Evolutionary conservation across 2,329 filamentous ascomycete genomes (phyloP), one percentile per base, ranked within the genome.

Genomic region (Emericellopsis atlantica): DNA sequence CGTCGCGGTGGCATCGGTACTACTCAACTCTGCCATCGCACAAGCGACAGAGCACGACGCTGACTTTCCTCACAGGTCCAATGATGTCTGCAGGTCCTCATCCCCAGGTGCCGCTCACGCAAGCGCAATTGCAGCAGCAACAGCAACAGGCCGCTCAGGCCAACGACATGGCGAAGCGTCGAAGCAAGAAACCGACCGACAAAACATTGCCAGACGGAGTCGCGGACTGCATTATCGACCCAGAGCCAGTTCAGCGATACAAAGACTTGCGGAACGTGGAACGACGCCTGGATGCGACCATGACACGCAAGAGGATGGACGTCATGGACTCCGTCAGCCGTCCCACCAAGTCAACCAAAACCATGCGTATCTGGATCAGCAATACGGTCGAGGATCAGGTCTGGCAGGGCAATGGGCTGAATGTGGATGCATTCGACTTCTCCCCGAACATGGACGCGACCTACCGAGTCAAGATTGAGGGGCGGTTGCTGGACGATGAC

Each of bases 321-420:
- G 81, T 95, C 46, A 76, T 86, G 47, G 90, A 96, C 57, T 80
- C 79, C 35, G 76, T 86, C 41, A 84, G 76, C 56, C 77, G 81
- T 48, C 81, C 80, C 45, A 70, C 78, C 45, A 92, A 85, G 75
- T 77, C 84, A 49, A 83, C 81, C 60, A 84, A 82, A 55, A 94
- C 87, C 3, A 70, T 98, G 60, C 83, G 90, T 46, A 76, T 98
- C 47, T 96, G 88, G 88, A 81, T 98, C 53, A 89, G 80, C 53
- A 98, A 98, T 61, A 95, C 88, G 1, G 87, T 82, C 29, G 87
- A 95, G 59, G 86, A 92, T 54, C 92, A 98, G 63, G 81, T 84
- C 26, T 96, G 92, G 92, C 92, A 98, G 62, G 73, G 70, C 32
- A 76, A 71, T 50, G 69, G 68, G 33, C 67, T 82, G 45, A 80